These are phyloP conservation scores for Diospyros lotus DNA, from an alignment of 148 eudicot genomes.

Conservation along the genomic window DNA sequence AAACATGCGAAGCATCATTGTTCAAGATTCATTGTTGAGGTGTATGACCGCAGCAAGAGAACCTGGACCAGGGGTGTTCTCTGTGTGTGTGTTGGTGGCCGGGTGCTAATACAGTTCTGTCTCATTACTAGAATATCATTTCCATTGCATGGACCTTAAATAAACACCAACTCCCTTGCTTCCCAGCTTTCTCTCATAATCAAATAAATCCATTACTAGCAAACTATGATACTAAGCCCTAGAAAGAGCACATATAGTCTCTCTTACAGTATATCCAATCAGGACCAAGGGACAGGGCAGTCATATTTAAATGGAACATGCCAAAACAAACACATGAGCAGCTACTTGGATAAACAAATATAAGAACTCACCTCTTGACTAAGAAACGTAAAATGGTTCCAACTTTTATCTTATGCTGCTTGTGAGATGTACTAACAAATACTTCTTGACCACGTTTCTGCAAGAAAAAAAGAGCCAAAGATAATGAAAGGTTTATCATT, in stretches of 20 bases:
- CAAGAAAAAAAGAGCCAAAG: conserved; percentile 13
- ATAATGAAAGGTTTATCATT: not conserved
- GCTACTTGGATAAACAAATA: too few species aligned
- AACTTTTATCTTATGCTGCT: conserved; percentile 63
- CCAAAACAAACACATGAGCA: not conserved
- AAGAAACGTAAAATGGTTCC: conserved; percentile 62
- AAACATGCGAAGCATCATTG: too few species aligned
- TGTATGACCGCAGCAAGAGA: too few species aligned
- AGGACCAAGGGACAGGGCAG: not conserved
- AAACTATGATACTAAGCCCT: not conserved
- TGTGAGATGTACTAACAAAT: conserved; percentile 51
- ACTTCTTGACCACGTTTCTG: conserved; percentile 62
- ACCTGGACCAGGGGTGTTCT: too few species aligned
- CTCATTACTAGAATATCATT: too few species aligned
- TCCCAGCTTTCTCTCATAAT: not conserved
- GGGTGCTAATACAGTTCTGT: too few species aligned
- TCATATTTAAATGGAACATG: not conserved
- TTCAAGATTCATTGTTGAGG: too few species aligned
- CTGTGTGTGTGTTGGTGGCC: too few species aligned
- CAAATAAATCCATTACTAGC: not conserved
- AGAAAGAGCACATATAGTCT: not conserved
- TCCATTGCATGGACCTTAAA: too few species aligned
- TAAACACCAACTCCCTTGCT: too few species aligned
- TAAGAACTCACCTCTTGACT: conserved; percentile 59
- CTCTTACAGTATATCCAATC: not conserved